Percentiles rank a stretch among this genome's conserved stretches.
Conservation (phyloP, 768 basidiomycete species). For the Calocera cornea region DNA sequence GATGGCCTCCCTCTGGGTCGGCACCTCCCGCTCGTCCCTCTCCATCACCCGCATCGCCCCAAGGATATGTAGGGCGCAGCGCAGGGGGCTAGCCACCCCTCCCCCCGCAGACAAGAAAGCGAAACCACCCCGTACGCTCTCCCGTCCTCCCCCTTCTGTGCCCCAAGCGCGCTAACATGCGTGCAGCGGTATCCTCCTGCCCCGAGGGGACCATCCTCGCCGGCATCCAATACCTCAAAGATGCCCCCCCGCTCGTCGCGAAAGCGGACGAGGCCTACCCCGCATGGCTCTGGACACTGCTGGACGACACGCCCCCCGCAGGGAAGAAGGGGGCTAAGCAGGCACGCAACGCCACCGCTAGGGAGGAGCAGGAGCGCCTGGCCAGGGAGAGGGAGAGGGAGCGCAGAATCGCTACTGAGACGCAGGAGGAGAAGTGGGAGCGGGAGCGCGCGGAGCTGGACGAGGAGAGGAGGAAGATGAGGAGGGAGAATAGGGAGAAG, state of each 20-base stretch:
- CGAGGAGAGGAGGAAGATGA: conserved; percentile 38
- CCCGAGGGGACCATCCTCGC: conserved; percentile 55
- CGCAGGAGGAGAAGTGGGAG: neutral
- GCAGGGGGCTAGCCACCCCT: neutral
- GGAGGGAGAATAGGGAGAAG: conserved; percentile 47
- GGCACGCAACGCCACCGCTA: conserved; percentile 4
- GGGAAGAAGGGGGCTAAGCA: conserved; percentile 1
- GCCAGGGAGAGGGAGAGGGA: neutral
- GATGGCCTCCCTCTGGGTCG: neutral
- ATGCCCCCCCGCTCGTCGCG: conserved; percentile 62
- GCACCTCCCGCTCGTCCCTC: neutral
- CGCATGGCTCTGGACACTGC: conserved; percentile 72
- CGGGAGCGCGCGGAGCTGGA: conserved; percentile 18
- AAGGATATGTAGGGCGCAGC: neutral
- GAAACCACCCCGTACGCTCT: neutral
- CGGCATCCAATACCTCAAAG: conserved; percentile 76
- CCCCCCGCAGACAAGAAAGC: neutral
- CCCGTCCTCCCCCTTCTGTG: neutral
- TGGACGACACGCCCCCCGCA: too few species aligned
- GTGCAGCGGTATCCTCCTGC: conserved; percentile 41
- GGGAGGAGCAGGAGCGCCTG: neutral
- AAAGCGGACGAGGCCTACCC: conserved; percentile 75
- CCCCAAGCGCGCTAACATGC: neutral
- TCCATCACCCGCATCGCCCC: neutral
- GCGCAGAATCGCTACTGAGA: neutral